These are phyloP conservation scores for Backusella tarrabulga DNA, from an alignment of 192 early-diverging fungal genomes.

Conservation along the genomic window DNA sequence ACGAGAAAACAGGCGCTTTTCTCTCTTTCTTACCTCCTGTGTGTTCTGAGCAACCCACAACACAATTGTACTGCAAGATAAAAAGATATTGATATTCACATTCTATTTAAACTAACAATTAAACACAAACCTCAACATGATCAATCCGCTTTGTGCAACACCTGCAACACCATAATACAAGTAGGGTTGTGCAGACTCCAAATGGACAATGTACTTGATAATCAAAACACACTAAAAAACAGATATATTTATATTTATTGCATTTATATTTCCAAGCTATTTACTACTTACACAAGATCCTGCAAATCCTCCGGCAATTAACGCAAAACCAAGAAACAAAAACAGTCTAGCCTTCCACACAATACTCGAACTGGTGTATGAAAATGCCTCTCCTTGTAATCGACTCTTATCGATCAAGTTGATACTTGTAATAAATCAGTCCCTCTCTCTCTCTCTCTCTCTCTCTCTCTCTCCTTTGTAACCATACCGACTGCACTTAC, in stretches of 20 bases:
- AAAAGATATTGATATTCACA: background rate
- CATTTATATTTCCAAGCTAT: too few species aligned
- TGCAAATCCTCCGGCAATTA: conserved; percentile 59
- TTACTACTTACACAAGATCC: conserved; percentile 56
- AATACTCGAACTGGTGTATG: conserved; percentile 37
- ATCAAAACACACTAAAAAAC: conserved; percentile 16
- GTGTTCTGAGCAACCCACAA: conserved; percentile 20
- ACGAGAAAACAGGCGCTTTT: background rate
- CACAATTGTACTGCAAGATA: conserved; percentile 14
- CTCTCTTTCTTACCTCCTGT: background rate
- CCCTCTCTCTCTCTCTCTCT: background rate
- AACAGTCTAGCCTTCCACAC: conserved; percentile 49
- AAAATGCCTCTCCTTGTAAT: conserved; percentile 44
- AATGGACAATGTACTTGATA: conserved; percentile 16
- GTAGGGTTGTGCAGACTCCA: conserved; percentile 15
- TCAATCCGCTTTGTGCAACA: conserved; percentile 19
- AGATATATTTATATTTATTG: too few species aligned
- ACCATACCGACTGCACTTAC: conserved; percentile 30
- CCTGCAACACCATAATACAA: conserved; percentile 17
- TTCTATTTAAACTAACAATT: background rate
- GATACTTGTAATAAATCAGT: conserved; percentile 32
- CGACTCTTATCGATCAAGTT: conserved; percentile 52
- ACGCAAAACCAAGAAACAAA: conserved; percentile 59
- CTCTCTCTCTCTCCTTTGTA: background rate
- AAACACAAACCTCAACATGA: conserved; percentile 19